Base-by-base conservation (phyloP, 2,329 filamentous ascomycete genomes). In the Xenosphaeropsis pyriputrescens region DNA sequence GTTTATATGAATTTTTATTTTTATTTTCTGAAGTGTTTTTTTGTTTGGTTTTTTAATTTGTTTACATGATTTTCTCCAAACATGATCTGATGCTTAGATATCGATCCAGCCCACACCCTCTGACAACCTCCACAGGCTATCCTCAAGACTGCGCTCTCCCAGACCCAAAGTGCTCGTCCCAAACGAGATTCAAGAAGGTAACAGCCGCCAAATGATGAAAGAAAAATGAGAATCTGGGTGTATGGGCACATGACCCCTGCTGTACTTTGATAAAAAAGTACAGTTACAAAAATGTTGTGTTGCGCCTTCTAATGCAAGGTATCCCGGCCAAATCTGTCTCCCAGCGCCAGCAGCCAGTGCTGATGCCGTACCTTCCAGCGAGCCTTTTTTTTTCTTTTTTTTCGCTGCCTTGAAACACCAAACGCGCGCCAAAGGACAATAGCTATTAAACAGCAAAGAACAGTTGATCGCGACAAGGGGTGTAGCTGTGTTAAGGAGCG, bases 91-190 rank as follows among this genome's bases (percentile, higher is more conserved):
- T 26, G 12, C 3, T 11, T 26, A 26, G 22, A 26, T 26, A 26
- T 26, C 8, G 22, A 26, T 26, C 22, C 22, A 26, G 8, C 22
- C 22, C 8, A 26, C 12, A 9, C 22, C 12, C 22, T 11, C 22
- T 11, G 8, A 3, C 12, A 26, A 26, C 22, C 8, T 26, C 22
- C 22, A 26, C 22, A 26, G 7, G 22, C 22, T 26, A 26, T 26
- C 22, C 22, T 26, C 22, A 26, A 26, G 35, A 37, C 35, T 37
- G 35, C 35, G 35, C 35, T 37, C 35, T 37, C 35, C 35, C 35
- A 16, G 9, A 35, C n/a, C 18, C 8, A 17, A 35, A 15, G 32
- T 16, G 18, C 35, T 32, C 33, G n/a, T 35, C 8, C 18, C 33
- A 35, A 5, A 18, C n/a, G 35, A 22, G 22, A 26, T 26, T 29